Percentiles rank a stretch among this genome's conserved stretches.
Evolutionary conservation across 2,329 filamentous ascomycete species (phyloP).

Genomic region (Fusarium sp.): DNA sequence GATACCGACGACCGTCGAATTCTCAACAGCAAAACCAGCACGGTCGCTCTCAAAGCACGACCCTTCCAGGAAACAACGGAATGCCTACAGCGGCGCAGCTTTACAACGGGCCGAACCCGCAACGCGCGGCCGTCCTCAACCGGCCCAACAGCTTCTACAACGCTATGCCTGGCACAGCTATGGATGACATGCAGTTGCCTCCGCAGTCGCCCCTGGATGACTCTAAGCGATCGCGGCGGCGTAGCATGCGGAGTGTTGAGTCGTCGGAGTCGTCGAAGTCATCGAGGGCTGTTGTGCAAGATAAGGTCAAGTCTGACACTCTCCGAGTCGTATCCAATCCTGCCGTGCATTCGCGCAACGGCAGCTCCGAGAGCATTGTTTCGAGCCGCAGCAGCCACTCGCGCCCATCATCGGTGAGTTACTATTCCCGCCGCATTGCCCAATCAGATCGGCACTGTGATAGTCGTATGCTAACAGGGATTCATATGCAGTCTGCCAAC

Average conservation of each 20-base stretch:
- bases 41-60: conserved; percentile 52
- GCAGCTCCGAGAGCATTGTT: conserved; percentile 73
- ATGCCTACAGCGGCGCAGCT: conserved; percentile 46
- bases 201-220: conserved; percentile 70
- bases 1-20: conserved; percentile 75
- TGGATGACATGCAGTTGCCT: conserved; percentile 76
- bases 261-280: conserved; percentile 41
- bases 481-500: conserved; percentile 68
- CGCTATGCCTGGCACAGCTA: conserved; percentile 59
- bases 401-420: conserved; percentile 74
- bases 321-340: conserved; percentile 50
- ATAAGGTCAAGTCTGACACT: conserved; percentile 49
- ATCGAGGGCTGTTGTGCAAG: conserved; percentile 29
- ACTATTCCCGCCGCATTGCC: conserved; percentile 48
- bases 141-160: conserved; percentile 67
- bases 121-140: conserved; percentile 53
- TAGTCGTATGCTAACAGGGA: conserved; percentile 60
- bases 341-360: conserved; percentile 58
- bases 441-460: conserved; percentile 57
- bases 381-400: conserved; percentile 70
- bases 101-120: conserved; percentile 45
- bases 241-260: conserved; percentile 80
- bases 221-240: conserved; percentile 80
- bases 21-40: conserved; percentile 49
- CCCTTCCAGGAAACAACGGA: conserved; percentile 43